A percentile compares a stretch with the other conserved stretches of the same genome.
These are phyloP conservation scores for Kappamyces sp. DNA, from an alignment of 192 early-diverging fungal species.

Conservation along the genomic window DNA sequence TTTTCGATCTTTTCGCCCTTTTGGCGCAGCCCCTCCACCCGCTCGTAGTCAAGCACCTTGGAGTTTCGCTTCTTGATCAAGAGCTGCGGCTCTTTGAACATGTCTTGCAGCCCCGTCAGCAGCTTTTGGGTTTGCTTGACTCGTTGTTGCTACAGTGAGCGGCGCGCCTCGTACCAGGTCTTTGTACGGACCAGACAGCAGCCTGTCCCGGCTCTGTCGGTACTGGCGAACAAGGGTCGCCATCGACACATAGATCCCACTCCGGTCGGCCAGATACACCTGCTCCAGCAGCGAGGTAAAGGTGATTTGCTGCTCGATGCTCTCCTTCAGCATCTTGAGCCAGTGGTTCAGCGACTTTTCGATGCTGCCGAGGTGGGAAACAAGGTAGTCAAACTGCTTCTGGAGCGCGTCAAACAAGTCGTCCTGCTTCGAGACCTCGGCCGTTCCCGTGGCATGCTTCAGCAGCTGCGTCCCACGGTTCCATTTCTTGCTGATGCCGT, in stretches of 20 bases:
- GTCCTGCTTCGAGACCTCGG: slow-evolving; percentile 13
- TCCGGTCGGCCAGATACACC: neutral
- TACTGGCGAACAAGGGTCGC: slow-evolving; percentile 13
- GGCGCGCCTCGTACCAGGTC: slow-evolving; percentile 10
- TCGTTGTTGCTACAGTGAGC: slow-evolving; percentile 11
- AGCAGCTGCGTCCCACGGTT: slow-evolving; percentile 47
- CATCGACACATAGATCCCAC: neutral
- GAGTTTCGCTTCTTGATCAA: slow-evolving; percentile 68
- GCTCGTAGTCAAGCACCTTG: slow-evolving; percentile 68
- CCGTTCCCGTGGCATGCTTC: slow-evolving; percentile 54
- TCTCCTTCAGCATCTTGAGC: too few species aligned
- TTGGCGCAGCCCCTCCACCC: slow-evolving; percentile 49
- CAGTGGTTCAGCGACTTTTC: too few species aligned
- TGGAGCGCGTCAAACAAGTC: neutral
- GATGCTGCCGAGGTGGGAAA: too few species aligned
- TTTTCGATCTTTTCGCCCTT: slow-evolving; percentile 64
- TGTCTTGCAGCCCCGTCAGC: slow-evolving; percentile 24
- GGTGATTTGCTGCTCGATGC: too few species aligned
- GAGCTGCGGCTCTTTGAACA: slow-evolving; percentile 55
- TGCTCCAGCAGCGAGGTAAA: too few species aligned
- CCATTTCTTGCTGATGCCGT: slow-evolving; percentile 69
- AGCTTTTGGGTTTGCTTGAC: slow-evolving; percentile 16
- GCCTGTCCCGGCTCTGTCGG: slow-evolving; percentile 14
- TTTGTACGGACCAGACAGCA: slow-evolving; percentile 16
- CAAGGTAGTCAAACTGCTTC: too few species aligned